Conservation (phyloP, 495 filamentous ascomycete species). For the Paragyromitra xinjiangensis region DNA sequence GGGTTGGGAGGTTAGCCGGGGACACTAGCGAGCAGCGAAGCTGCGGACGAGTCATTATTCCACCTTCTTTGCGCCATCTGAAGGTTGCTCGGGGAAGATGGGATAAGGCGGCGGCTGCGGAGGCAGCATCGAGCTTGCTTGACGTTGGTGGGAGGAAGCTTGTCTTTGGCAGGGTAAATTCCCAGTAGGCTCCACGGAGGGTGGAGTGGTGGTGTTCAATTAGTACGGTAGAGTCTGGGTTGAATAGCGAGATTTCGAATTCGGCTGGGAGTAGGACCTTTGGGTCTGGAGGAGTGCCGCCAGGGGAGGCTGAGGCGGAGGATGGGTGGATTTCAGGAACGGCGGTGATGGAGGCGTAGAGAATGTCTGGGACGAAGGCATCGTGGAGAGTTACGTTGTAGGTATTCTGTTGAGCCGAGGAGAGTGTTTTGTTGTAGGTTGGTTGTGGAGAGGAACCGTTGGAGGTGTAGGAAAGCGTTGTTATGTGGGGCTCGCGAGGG, state of each 20-base stretch:
- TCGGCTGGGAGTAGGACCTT: constrained; percentile 79
- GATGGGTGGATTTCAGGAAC: constrained; percentile 80
- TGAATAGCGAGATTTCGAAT: constrained; percentile 89
- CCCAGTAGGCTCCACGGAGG: constrained; percentile 70
- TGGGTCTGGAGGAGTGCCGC: constrained; percentile 72
- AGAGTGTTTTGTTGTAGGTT: constrained; percentile 78
- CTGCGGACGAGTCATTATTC: constrained; percentile 67
- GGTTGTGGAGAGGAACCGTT: constrained; percentile 80
- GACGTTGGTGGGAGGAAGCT: constrained; percentile 81
- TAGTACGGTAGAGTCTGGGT: constrained; percentile 83
- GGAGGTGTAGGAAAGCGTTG: constrained; percentile 76
- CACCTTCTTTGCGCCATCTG: constrained; percentile 90
- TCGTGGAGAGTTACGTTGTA: constrained; percentile 89
- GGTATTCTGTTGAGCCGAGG: constrained; percentile 76
- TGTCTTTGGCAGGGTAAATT: constrained; percentile 89
- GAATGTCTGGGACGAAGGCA: constrained; percentile 77
- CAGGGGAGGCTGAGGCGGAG: constrained; percentile 64
- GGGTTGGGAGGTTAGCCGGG: constrained; percentile 49
- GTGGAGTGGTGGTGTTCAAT: constrained; percentile 77
- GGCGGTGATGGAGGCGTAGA: constrained; percentile 79
- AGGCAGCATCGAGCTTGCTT: constrained; percentile 78
- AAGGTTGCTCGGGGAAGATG: constrained; percentile 83
- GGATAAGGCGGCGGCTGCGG: constrained; percentile 71
- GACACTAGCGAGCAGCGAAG: constrained; percentile 52
- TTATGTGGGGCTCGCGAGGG: constrained; percentile 61